These are phyloP conservation scores for Gynostemma pentaphyllum DNA, from an alignment of 306 rosid species.

Conservation along the genomic window DNA sequence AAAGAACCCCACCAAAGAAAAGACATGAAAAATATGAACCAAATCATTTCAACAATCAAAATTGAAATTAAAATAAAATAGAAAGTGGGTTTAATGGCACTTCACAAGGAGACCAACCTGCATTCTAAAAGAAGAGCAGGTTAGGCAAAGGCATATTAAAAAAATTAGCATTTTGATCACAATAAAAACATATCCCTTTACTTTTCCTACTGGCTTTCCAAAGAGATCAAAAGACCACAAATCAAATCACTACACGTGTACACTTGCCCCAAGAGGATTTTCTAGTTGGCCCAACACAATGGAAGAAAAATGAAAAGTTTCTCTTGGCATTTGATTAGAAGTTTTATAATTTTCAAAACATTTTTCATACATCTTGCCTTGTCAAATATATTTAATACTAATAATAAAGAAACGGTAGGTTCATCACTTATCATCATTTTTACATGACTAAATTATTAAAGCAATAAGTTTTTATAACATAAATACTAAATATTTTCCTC, in stretches of 20 bases:
- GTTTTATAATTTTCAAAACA: no score
- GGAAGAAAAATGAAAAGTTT: background rate
- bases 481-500: no score
- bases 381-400: no score
- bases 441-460: no score
- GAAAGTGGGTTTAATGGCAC: background rate
- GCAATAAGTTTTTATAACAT: no score
- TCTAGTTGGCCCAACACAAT: background rate
- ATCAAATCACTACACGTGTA: background rate
- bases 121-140: slow-evolving; percentile 7
- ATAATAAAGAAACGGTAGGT: no score
- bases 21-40: slow-evolving; percentile 3
- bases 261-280: background rate
- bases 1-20: background rate
- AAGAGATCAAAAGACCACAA: background rate
- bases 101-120: slow-evolving; percentile 1
- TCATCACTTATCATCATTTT: no score
- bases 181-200: slow-evolving; percentile 3
- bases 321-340: background rate
- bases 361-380: no score
- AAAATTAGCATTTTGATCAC: background rate
- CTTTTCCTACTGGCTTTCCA: background rate
- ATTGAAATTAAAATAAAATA: background rate
- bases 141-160: background rate
- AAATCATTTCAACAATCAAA: background rate